A percentile compares a stretch with the other conserved stretches of the same genome.
These are phyloP conservation scores for Tolypocladium pustulatum DNA, from an alignment of 2,329 filamentous ascomycete genomes.

Conservation along the genomic window DNA sequence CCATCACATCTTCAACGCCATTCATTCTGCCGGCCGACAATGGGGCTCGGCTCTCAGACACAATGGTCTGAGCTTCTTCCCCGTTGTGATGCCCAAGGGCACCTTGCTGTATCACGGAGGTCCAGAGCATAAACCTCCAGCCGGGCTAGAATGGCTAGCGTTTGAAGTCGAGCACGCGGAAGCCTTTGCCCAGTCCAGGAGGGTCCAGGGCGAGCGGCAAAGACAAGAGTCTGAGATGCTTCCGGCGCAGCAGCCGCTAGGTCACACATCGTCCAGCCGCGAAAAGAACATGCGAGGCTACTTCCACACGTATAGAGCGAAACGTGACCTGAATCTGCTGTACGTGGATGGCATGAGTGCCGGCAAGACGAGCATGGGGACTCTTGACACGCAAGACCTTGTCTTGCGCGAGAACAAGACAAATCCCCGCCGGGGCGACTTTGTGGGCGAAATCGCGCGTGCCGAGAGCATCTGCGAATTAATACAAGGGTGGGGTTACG, in stretches of 20 bases:
- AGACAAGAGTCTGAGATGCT: not conserved
- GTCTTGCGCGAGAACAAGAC: constrained; percentile 37
- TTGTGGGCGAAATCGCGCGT: constrained; percentile 35
- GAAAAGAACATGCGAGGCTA: constrained; percentile 34
- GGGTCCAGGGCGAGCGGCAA: not conserved
- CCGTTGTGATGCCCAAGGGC: constrained; percentile 52
- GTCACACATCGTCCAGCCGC: not conserved
- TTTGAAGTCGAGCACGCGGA: constrained; percentile 69
- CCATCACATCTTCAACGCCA: constrained; percentile 59
- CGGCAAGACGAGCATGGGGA: constrained; percentile 54
- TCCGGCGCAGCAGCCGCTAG: not conserved
- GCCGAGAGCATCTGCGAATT: constrained; percentile 46
- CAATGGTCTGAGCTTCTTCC: constrained; percentile 65
- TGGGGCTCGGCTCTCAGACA: constrained; percentile 65
- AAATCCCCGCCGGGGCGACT: constrained; percentile 7
- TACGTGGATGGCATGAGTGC: constrained; percentile 64
- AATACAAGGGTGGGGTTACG: constrained; percentile 43
- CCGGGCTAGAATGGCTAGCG: constrained; percentile 58
- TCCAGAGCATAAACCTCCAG: constrained; percentile 29
- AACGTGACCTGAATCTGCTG: constrained; percentile 45
- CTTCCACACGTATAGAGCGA: constrained; percentile 55
- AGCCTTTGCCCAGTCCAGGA: constrained; percentile 39
- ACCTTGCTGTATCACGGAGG: constrained; percentile 61
- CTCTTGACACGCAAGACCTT: constrained; percentile 56
- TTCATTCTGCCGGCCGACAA: constrained; percentile 63